These are phyloP conservation scores for Russula olivacea DNA, from an alignment of 768 basidiomycete species.

Conservation along the genomic window DNA sequence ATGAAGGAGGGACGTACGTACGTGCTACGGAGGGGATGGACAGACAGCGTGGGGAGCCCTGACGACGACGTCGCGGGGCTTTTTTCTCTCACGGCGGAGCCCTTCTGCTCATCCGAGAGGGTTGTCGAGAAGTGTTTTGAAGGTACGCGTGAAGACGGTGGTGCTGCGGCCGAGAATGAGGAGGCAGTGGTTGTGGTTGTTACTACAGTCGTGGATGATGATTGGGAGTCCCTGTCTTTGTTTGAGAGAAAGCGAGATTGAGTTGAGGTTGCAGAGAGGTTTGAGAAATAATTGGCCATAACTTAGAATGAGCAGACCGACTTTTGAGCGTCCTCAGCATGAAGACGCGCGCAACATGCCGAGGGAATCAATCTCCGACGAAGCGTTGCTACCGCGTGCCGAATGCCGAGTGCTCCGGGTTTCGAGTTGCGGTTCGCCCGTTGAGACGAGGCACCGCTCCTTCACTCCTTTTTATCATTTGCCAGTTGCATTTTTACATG, in stretches of 20 bases:
- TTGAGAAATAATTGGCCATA: slow-evolving; percentile 78
- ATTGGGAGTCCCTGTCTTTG: slow-evolving; percentile 25
- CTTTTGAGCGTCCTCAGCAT: no score
- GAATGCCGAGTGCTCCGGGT: neutral
- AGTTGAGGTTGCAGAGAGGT: slow-evolving; percentile 61
- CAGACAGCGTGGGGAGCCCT: slow-evolving; percentile 34
- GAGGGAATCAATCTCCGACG: neutral
- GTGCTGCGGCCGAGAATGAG: neutral
- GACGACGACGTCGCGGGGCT: slow-evolving; percentile 33
- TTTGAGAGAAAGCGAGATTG: slow-evolving; percentile 64
- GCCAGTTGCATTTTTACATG: neutral
- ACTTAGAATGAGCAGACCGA: slow-evolving; percentile 1
- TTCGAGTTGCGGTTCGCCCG: neutral
- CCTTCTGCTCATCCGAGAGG: slow-evolving; percentile 42
- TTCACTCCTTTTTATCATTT: neutral
- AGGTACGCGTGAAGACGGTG: slow-evolving; percentile 43
- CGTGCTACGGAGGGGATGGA: slow-evolving; percentile 82
- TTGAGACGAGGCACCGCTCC: neutral
- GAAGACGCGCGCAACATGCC: neutral
- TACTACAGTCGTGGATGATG: slow-evolving; percentile 22
- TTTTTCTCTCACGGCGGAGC: slow-evolving; percentile 38
- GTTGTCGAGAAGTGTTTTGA: slow-evolving; percentile 76
- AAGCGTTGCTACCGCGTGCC: neutral
- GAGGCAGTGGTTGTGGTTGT: slow-evolving; percentile 25
- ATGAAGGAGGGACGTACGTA: slow-evolving; percentile 58